phyloP scores from a whole-genome alignment of 306 rosid species.

The Cucurbita pepo region DNA sequence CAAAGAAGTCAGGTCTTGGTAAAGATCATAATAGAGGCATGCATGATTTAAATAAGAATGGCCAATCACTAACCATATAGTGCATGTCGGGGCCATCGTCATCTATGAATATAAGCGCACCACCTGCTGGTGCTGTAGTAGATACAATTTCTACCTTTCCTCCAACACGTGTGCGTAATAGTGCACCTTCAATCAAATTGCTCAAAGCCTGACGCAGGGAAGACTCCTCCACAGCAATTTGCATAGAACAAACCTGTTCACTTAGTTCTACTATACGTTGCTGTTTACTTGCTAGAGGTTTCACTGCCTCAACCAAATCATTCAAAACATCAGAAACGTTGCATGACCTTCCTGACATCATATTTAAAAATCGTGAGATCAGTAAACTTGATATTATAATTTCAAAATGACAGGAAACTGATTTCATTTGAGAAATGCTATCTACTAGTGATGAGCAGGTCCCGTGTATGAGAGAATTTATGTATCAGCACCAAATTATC shows the following conservation, averaged over 20 bases:
- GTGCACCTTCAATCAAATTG: conserved; percentile 81
- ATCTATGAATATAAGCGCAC: conserved; percentile 67
- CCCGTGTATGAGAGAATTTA: neutral
- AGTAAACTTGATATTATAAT: conserved; percentile 7
- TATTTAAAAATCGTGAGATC: neutral
- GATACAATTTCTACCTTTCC: conserved; percentile 79
- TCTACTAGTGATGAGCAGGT: neutral
- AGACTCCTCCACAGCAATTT: conserved; percentile 78
- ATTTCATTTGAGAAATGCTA: neutral
- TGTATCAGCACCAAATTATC: too few relatives aligned
- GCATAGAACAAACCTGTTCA: conserved; percentile 42
- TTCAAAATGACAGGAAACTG: neutral
- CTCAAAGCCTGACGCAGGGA: conserved; percentile 90
- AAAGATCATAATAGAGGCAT: neutral
- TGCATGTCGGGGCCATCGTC: conserved; percentile 99
- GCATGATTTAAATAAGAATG: neutral
- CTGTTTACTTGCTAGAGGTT: conserved; percentile 62
- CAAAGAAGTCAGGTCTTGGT: neutral
- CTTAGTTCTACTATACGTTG: conserved; percentile 42
- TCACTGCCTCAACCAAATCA: conserved; percentile 72
- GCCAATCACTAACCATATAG: conserved; percentile 38
- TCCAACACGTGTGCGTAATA: conserved; percentile 65
- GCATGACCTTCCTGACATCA: conserved; percentile 91
- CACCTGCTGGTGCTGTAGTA: conserved; percentile 83
- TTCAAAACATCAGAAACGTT: conserved; percentile 59